Conservation (phyloP, 2,329 filamentous ascomycete species). For the Penicillium sp. region DNA sequence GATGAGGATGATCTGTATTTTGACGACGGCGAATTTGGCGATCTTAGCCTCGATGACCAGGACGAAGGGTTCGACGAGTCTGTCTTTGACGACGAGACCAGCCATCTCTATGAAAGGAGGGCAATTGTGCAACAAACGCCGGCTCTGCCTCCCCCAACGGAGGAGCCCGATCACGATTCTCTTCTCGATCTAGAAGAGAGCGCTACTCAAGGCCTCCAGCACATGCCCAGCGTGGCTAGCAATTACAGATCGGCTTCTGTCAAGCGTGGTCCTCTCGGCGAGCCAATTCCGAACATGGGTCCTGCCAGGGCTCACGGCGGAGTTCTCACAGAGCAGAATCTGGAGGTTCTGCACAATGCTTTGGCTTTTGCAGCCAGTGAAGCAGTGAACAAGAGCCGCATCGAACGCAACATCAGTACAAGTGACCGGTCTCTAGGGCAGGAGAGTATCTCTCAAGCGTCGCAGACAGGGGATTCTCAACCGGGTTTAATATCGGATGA, state of each 20-base stretch:
- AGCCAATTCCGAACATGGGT: slow-evolving; percentile 32
- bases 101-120: slow-evolving; percentile 42
- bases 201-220: slow-evolving; percentile 24
- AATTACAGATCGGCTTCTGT: slow-evolving; percentile 24
- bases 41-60: slow-evolving; percentile 32
- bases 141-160: slow-evolving; percentile 8
- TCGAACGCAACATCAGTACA: slow-evolving; percentile 57
- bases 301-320: slow-evolving; percentile 32
- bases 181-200: slow-evolving; percentile 9
- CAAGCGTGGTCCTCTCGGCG: slow-evolving; percentile 25
- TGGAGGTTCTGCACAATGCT: slow-evolving; percentile 75
- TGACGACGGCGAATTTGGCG: slow-evolving; percentile 46
- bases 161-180: slow-evolving; percentile 1
- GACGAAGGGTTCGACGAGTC: slow-evolving; percentile 45
- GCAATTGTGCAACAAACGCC: slow-evolving; percentile 15
- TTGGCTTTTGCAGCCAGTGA: slow-evolving; percentile 75
- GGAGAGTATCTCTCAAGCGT: slow-evolving; percentile 33
- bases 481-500: slow-evolving; percentile 49
- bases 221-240: slow-evolving; percentile 36
- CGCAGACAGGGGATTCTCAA: slow-evolving; percentile 38
- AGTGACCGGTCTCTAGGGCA: slow-evolving; percentile 39
- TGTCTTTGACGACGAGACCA: slow-evolving; percentile 47
- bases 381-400: slow-evolving; percentile 71
- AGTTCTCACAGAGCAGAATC: slow-evolving; percentile 51
- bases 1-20: slow-evolving; percentile 44